Percentiles rank a stretch among this genome's conserved stretches.
These are phyloP conservation scores for Suillus decipiens DNA, from an alignment of 768 basidiomycete species.

Conservation along the genomic window DNA sequence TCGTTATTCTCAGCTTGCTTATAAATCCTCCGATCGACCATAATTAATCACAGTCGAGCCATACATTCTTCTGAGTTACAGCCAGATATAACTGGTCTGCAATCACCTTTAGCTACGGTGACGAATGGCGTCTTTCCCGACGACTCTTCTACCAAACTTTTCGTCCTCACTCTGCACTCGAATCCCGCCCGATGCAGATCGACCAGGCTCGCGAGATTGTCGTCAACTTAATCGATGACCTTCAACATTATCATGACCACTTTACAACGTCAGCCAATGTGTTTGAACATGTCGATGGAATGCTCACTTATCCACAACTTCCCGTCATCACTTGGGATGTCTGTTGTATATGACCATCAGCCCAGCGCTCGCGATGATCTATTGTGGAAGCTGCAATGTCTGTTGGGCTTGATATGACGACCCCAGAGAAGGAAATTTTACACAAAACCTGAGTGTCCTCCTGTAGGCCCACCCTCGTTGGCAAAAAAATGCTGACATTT, in stretches of 20 bases:
- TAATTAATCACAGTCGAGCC: slow-evolving; percentile 1
- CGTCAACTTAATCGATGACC: slow-evolving; percentile 26
- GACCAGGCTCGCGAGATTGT: slow-evolving; percentile 28
- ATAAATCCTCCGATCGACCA: slow-evolving; percentile 11
- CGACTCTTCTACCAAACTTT: slow-evolving; percentile 40
- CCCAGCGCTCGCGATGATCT: slow-evolving; percentile 14
- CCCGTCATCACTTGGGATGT: slow-evolving; percentile 31
- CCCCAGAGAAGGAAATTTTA: no score
- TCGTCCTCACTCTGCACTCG: slow-evolving; percentile 28
- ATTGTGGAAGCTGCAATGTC: slow-evolving; percentile 6
- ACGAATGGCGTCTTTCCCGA: slow-evolving; percentile 30
- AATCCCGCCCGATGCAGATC: slow-evolving; percentile 27
- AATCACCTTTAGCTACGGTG: slow-evolving; percentile 4
- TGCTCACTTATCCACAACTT: slow-evolving; percentile 20
- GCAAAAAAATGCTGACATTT: no score
- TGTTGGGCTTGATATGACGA: neutral
- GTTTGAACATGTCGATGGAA: neutral
- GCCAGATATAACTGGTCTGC: slow-evolving; percentile 7
- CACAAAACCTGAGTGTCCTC: no score
- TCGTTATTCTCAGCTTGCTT: slow-evolving; percentile 5
- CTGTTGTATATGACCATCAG: slow-evolving; percentile 18
- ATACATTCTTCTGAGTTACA: neutral
- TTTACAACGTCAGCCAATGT: slow-evolving; percentile 8
- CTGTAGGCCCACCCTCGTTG: slow-evolving; percentile 10
- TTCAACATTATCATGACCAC: slow-evolving; percentile 33